These are phyloP conservation scores for Alisma plantagoaquatica DNA, from an alignment of 106 monocot species.

Conservation along the genomic window DNA sequence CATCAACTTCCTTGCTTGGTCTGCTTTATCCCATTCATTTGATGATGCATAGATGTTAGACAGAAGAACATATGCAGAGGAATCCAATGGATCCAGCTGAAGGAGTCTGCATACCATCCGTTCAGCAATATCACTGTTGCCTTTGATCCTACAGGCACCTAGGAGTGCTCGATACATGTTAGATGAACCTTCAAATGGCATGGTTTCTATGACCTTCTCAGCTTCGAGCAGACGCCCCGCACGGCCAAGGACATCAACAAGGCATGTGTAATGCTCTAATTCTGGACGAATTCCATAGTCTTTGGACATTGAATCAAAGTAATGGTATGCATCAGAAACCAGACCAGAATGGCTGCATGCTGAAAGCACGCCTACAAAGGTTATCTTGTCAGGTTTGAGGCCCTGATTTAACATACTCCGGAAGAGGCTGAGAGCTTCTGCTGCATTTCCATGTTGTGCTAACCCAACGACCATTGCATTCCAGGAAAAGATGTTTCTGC, in stretches of 20 bases:
- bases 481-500: slow-evolving; percentile 45
- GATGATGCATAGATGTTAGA: slow-evolving; percentile 57
- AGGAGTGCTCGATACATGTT: slow-evolving; percentile 54
- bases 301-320: slow-evolving; percentile 42
- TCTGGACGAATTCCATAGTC: slow-evolving; percentile 50
- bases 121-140: slow-evolving; percentile 36
- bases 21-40: slow-evolving; percentile 37
- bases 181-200: slow-evolving; percentile 55
- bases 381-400: slow-evolving; percentile 53
- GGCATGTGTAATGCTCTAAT: slow-evolving; percentile 65
- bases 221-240: slow-evolving; percentile 46
- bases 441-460: slow-evolving; percentile 55
- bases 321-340: slow-evolving; percentile 41
- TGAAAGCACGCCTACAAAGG: slow-evolving; percentile 55
- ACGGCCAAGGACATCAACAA: slow-evolving; percentile 58
- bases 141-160: slow-evolving; percentile 51
- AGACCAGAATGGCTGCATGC: slow-evolving; percentile 78
- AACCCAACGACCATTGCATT: slow-evolving; percentile 58
- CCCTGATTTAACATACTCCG: slow-evolving; percentile 27
- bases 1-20: slow-evolving; percentile 42
- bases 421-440: slow-evolving; percentile 39
- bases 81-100: slow-evolving; percentile 39
- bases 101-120: slow-evolving; percentile 36
- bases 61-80: slow-evolving; percentile 74
- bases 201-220: slow-evolving; percentile 43